Percentiles rank a stretch among this genome's conserved stretches.
phyloP scores from a whole-genome alignment of 371 early-diverging fungal species.

The Mortierella polycephala region DNA sequence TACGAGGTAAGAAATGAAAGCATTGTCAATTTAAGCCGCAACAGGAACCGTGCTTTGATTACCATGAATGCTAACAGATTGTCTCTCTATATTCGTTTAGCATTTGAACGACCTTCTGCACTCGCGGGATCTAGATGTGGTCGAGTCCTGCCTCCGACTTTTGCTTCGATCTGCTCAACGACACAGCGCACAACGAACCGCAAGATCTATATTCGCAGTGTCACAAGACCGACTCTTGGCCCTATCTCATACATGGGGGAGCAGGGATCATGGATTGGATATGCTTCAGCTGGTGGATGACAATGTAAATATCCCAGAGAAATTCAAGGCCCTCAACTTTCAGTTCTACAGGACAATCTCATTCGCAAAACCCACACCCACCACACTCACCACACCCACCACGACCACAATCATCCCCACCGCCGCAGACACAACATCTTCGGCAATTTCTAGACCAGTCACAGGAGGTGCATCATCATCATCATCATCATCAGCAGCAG shows the following conservation, averaged over 20 bases:
- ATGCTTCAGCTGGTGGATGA: conserved; percentile 58
- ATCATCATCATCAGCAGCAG: background rate
- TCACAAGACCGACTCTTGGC: conserved; percentile 74
- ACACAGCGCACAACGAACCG: conserved; percentile 74
- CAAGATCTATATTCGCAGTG: conserved; percentile 69
- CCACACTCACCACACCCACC: background rate
- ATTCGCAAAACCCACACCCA: conserved; percentile 14
- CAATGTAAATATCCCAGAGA: conserved; percentile 59
- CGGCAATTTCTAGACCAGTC: background rate
- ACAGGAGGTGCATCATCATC: background rate
- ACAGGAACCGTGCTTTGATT: background rate
- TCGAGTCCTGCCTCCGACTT: conserved; percentile 77
- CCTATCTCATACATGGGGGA: conserved; percentile 70
- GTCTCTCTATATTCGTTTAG: conserved; percentile 49
- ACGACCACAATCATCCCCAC: background rate
- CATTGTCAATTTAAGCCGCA: background rate
- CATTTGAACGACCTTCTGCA: conserved; percentile 77
- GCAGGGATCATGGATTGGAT: conserved; percentile 58
- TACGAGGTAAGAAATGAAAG: conserved; percentile 76
- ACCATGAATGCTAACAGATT: background rate
- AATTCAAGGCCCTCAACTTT: conserved; percentile 62
- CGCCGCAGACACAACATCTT: conserved; percentile 20
- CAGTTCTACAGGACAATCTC: conserved; percentile 73
- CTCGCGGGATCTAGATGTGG: conserved; percentile 78
- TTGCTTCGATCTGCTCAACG: conserved; percentile 86